Percentiles rank a stretch among this genome's conserved stretches.
phyloP scores from a whole-genome alignment of 2,329 filamentous ascomycete species.

The Aspergillus neotritici region DNA sequence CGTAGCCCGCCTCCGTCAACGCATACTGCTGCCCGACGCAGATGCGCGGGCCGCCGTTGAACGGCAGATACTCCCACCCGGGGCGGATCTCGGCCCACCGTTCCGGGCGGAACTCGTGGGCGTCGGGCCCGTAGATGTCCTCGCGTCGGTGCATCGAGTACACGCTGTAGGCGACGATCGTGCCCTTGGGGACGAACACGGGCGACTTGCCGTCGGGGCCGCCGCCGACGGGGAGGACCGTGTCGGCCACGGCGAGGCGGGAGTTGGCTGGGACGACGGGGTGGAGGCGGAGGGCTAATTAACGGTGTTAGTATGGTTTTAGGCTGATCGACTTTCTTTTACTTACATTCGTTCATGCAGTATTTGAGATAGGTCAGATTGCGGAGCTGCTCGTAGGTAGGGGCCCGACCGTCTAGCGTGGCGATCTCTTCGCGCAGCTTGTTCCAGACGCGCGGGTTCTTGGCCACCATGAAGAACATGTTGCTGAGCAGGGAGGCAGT shows the following conservation, averaged over 20 bases:
- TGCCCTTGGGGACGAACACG: constrained; percentile 60
- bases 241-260: constrained; percentile 32
- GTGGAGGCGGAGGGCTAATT: constrained; percentile 39
- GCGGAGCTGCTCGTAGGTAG: constrained; percentile 20
- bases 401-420: constrained; percentile 12
- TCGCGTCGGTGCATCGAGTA: constrained; percentile 65
- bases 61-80: constrained; percentile 32
- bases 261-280: constrained; percentile 41
- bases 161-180: constrained; percentile 59
- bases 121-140: constrained; percentile 42
- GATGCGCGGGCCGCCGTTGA: constrained; percentile 29
- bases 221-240: constrained; percentile 47
- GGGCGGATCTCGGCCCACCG: constrained; percentile 37
- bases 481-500: constrained; percentile 41
- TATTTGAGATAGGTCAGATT: constrained; percentile 20
- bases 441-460: constrained; percentile 31
- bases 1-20: constrained; percentile 33
- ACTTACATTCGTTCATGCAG: constrained; percentile 23
- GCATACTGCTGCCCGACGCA: constrained; percentile 35
- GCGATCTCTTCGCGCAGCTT: constrained; percentile 32
- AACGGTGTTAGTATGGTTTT: neutral
- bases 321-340: neutral
- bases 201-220: constrained; percentile 55
- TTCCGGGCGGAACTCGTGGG: constrained; percentile 45
- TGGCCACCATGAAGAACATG: constrained; percentile 44